A percentile compares a stretch with the other conserved stretches of the same genome.
Evolutionary conservation across 805 yeast species (phyloP).

Genomic region (Spathaspora arborariae): DNA sequence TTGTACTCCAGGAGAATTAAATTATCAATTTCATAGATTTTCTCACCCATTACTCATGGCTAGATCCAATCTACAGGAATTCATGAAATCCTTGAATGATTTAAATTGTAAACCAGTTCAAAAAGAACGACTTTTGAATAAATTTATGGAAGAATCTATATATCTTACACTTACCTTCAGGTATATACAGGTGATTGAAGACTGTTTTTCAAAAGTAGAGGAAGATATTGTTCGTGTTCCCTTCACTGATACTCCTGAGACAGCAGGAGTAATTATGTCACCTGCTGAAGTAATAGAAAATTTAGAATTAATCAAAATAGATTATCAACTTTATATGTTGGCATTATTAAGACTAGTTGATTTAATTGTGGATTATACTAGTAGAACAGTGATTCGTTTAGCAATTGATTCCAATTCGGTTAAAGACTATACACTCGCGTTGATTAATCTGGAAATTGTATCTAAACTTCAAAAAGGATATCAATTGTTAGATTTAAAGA

Average conservation of each 20-base stretch:
- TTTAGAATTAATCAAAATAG: conserved; percentile 9
- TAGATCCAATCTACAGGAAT: too few species aligned
- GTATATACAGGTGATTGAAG: conserved; percentile 15
- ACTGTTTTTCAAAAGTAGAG: conserved; percentile 3
- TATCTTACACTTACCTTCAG: conserved; percentile 14
- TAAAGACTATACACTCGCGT: conserved; percentile 15
- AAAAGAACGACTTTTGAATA: conserved; percentile 16
- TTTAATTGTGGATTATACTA: conserved; percentile 21
- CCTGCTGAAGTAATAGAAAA: conserved; percentile 13
- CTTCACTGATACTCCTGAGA: conserved; percentile 4
- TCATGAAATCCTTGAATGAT: conserved; percentile 4
- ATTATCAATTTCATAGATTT: background rate
- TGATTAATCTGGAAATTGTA: conserved; percentile 20
- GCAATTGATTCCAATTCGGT: conserved; percentile 10
- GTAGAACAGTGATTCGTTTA: conserved; percentile 18
- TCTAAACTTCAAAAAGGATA: conserved; percentile 23
- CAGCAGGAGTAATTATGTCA: conserved; percentile 16
- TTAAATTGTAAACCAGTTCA: conserved; percentile 12
- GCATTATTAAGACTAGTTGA: conserved; percentile 20
- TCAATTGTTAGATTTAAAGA: conserved; percentile 26
- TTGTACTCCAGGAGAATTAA: background rate
- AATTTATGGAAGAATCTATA: conserved; percentile 18
- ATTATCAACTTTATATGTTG: conserved; percentile 20
- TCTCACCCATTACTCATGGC: too few species aligned
- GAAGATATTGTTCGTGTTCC: conserved; percentile 6